Conservation (phyloP, 2,329 filamentous ascomycete species). For the Pseudocercospora ulei region DNA sequence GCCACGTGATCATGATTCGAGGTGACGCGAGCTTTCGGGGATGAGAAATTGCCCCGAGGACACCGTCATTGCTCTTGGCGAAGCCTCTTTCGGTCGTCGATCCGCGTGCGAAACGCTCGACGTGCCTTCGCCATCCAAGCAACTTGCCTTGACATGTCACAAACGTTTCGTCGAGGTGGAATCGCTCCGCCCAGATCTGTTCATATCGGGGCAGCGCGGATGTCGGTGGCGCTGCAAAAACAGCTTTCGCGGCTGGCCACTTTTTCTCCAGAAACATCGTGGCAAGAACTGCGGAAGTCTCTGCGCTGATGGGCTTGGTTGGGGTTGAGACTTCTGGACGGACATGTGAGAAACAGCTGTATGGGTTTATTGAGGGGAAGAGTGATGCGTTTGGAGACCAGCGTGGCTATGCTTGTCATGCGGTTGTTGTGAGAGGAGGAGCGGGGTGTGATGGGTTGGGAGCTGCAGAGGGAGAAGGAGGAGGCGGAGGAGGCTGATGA, state of each 20-base stretch:
- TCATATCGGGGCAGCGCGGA: too few species aligned
- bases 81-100: constrained; percentile 9
- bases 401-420: constrained; percentile 3
- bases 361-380: constrained; percentile 4
- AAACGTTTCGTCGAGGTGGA: too few species aligned
- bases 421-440: too few species aligned
- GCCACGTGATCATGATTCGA: constrained; percentile 24
- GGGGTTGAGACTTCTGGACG: not conserved
- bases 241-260: too few species aligned
- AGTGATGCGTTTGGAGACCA: constrained; percentile 3
- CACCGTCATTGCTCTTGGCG: constrained; percentile 10
- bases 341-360: not conserved
- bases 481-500: not conserved
- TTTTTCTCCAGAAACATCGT: too few species aligned
- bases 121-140: constrained; percentile 15
- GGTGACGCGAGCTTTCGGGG: constrained; percentile 6
- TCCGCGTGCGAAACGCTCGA: not conserved
- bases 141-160: constrained; percentile 7
- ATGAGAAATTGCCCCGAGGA: not conserved
- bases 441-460: too few species aligned
- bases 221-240: too few species aligned
- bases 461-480: not conserved
- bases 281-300: too few species aligned
- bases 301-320: constrained; percentile 3
- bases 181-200: not conserved